A percentile compares a stretch with the other conserved stretches of the same genome.
These are phyloP conservation scores for Lippia alba DNA, from an alignment of 305 asterid species.

Conservation along the genomic window DNA sequence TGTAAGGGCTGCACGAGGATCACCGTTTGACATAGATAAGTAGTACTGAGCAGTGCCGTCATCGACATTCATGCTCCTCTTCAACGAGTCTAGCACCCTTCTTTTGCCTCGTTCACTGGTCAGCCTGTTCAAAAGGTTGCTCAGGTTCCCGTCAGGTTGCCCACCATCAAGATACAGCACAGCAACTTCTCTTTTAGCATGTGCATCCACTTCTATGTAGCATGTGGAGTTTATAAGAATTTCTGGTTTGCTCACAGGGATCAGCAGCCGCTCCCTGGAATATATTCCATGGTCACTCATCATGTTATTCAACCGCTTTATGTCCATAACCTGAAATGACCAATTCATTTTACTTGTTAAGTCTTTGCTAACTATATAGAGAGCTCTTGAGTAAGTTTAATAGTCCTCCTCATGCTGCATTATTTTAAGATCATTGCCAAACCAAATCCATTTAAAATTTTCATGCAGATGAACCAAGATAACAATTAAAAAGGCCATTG, in stretches of 20 bases:
- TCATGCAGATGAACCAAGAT: slow-evolving; percentile 7
- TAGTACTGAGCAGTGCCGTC: slow-evolving; percentile 86
- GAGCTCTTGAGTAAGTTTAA: neutral
- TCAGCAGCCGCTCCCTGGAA: slow-evolving; percentile 90
- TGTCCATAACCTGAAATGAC: slow-evolving; percentile 69
- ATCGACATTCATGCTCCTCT: slow-evolving; percentile 83
- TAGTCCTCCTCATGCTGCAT: neutral
- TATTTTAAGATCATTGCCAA: neutral
- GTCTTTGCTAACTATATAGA: neutral
- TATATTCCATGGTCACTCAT: slow-evolving; percentile 96
- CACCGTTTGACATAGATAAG: slow-evolving; percentile 74
- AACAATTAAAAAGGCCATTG: neutral
- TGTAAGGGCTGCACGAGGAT: slow-evolving; percentile 83
- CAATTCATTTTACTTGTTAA: neutral
- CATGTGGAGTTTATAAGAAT: slow-evolving; percentile 65
- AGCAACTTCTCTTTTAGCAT: slow-evolving; percentile 91
- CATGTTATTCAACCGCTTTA: slow-evolving; percentile 90
- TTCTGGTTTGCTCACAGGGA: slow-evolving; percentile 76
- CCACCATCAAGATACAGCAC: slow-evolving; percentile 84
- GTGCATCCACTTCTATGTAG: slow-evolving; percentile 82
- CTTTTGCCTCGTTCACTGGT: slow-evolving; percentile 62
- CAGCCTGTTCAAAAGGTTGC: slow-evolving; percentile 43
- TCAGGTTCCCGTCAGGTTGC: slow-evolving; percentile 51
- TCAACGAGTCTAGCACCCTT: slow-evolving; percentile 74
- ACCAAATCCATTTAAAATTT: slow-evolving; percentile 4